Base-by-base conservation (phyloP, 2,329 filamentous ascomycete species). In the Curvularia lunata region DNA sequence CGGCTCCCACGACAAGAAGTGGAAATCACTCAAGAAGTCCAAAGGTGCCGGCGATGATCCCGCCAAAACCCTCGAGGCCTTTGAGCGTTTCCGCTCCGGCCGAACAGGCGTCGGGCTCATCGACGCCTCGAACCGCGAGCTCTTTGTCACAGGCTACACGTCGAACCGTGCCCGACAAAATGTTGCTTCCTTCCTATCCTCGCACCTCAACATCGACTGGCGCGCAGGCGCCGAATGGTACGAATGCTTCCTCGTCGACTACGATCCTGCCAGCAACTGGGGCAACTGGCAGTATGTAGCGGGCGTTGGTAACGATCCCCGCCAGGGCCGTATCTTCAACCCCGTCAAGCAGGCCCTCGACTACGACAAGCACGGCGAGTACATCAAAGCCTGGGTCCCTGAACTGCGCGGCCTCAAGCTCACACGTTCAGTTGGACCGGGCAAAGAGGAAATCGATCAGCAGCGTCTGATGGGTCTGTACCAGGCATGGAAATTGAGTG, bases 231-330 rank as follows among this genome's bases (percentile, higher is more conserved):
- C 90, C 0, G 91, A 93, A 72, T 94, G 89, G 89, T 94, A 93
- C 69, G 91, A 94, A 72, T 85, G 84, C 70, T 79, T 90, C 69
- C 81, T 93, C 3, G 81, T 88, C 28, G 91, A 95, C 71, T 92
- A 93, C 71, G 91, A 94, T 65, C 83, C 90, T 0, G 86, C 84
- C 13, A 89, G 84, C 58, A 93, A 93, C 65, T 94, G 90, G 90
- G 87, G 87, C 9, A 92, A 92, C 67, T 93, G 90, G 91, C 90
- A 92, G 73, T 94, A 94, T 60, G 85, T 91, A 0, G 84, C 90
- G 0, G 91, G 91, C 0, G 89, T 94, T 0, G 91, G 91, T 7
- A 93, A 92, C 63, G 90, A 94, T 64, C 91, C 90, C 0, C 80
- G 90, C 6, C 85, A 89, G 64, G 85, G 85, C 0, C 81, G 91